Evolutionary conservation across 768 basidiomycete species (phyloP), one percentile per base, ranked within the genome.

Genomic region (Trametes cubensis): DNA sequence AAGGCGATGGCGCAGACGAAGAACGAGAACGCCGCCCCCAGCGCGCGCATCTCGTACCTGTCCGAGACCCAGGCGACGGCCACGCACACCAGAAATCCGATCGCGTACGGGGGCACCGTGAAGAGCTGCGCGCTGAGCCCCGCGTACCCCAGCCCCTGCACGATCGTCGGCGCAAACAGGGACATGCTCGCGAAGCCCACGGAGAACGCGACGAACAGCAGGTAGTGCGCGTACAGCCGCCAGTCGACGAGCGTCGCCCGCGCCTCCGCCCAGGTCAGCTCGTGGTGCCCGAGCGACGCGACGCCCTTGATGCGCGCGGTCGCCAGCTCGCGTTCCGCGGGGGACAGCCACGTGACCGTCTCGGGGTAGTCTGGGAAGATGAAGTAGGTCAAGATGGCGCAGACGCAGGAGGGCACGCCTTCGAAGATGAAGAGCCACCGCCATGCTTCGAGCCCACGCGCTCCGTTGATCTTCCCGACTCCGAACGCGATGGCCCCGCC

Each of bases 81-180:
- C n/a, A 65, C 61, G 21, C 66, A 67, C 10, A 67, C 61, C 23
- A 58, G 71, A 50, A 68, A 77, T 3, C 71, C 76, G 11, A 73
- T 72, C 6, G 77, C 75, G 41, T 74, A 78, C 10, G 79, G 79
- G 8, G 78, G 79, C 3, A 88, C 87, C 15, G 82, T 85, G 78
- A 86, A 83, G 1, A 89, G 76, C 67, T 89, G 86, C 11, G 84
- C 82, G 26, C 74, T 70, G 25, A 81, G 76, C 0, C 81, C 78
- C 4, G 78, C 78, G 68, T 81, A 87, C 20, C 87, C 87, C 1
- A 89, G 79, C 20, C 78, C 76, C 48, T 82, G 77, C 10, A 92
- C 83, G 72, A 93, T 89, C 2, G 87, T 86, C 5, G 90, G 90
- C 4, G 84, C 76, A 73, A 93, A 92, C 67, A 89, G 84, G 46